Base-by-base conservation (phyloP, 2,329 filamentous ascomycete genomes). In the Trichoderma koningii region DNA sequence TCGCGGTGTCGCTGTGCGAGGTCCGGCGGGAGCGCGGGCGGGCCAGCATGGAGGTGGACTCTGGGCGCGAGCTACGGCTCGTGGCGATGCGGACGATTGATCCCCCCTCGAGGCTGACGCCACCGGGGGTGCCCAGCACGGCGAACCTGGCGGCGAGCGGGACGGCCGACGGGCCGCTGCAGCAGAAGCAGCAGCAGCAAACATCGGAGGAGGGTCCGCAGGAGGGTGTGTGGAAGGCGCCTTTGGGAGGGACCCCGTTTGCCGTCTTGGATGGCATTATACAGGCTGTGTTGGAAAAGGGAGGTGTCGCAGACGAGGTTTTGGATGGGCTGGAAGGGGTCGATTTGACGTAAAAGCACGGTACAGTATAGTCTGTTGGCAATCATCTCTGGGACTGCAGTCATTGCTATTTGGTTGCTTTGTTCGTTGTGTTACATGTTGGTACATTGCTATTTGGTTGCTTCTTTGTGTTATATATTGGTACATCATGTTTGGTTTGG, bases 241-340 rank as follows among this genome's bases (percentile, higher is more conserved):
- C 91, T 38, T 78, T 93, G 38, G 94, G 94, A 45, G 94, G 94
- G 2, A 87, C 94, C 44, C 93, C 91, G 80, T 86, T 92, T 71
- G 81, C 79, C 5, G 81, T 95, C 19, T 79, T 98, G 69, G 85
- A 87, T 59, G 82, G 84, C 61, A 91, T 97, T 78, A 87, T 96
- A 66, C 87, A 89, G 74, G 87, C 89, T 74, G 90, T 93, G 38
- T 76, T 96, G 66, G 86, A 90, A 73, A 86, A 84, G 71, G 90
- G 90, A 0, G 92, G 93, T 41, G 89, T 97, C 30, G 92, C 90
- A 4, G 88, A 93, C 69, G 94, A 97, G 76, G 90, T 97, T 6
- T 81, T 98, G 73, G 87, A 89, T 68, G 93, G 90, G 0, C 78
- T 98, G 70, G 89, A 93, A 67, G 86, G 84, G 19, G 91, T 95